phyloP scores from a whole-genome alignment of 139 green algal genomes.

The Desmodesmus armatus region DNA sequence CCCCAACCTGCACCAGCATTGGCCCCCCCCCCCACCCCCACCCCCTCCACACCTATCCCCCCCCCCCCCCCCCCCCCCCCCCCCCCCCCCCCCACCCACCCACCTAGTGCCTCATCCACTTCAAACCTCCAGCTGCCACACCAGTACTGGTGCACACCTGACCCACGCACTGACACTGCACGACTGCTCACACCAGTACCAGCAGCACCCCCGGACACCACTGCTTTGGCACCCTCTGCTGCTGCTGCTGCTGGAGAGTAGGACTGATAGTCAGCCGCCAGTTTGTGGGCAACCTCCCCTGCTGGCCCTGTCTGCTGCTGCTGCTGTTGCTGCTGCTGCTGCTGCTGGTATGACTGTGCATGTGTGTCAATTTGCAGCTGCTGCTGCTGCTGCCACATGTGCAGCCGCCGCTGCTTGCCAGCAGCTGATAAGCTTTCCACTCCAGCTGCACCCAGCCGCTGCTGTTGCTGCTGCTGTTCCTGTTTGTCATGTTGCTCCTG shows the following conservation, averaged over 20 bases:
- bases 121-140: slow-evolving; percentile 37
- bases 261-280: neutral
- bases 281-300: neutral
- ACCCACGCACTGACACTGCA: no score
- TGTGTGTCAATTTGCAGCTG: neutral
- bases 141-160: neutral
- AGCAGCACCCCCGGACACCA: neutral
- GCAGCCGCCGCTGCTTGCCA: no score
- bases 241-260: neutral
- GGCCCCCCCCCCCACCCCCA: no score
- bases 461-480: neutral
- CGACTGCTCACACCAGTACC: no score
- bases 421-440: no score
- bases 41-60: no score
- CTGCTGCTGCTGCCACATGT: neutral
- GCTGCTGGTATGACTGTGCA: neutral
- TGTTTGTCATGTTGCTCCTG: neutral
- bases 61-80: no score
- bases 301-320: neutral
- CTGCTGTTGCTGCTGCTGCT: slow-evolving; percentile 10
- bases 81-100: no score
- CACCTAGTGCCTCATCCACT: slow-evolving; percentile 18
- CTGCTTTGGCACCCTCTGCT: neutral
- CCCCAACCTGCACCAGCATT: no score
- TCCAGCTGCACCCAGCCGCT: neutral